These are phyloP conservation scores for Gynandropsis gynandra DNA, from an alignment of 345 rosid species.

Conservation along the genomic window DNA sequence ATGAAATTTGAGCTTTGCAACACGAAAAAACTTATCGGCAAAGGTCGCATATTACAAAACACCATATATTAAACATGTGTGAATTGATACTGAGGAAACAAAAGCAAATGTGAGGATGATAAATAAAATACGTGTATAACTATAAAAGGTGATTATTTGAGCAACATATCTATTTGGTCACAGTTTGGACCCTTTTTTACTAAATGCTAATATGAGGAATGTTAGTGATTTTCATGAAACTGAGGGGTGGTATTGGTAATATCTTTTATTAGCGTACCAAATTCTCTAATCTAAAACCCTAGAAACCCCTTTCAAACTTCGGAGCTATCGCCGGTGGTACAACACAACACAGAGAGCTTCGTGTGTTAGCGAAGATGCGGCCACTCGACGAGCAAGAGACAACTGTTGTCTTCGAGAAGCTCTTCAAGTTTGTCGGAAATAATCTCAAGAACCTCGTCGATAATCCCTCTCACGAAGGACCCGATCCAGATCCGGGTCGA, in stretches of 20 bases:
- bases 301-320: conserved; percentile 6
- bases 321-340: too few relatives aligned
- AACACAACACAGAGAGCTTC: conserved; percentile 10
- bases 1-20: too few relatives aligned
- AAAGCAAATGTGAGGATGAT: too few relatives aligned
- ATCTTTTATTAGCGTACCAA: conserved; percentile 4
- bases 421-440: conserved; percentile 73
- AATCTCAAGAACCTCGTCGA: conserved; percentile 89
- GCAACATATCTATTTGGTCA: too few relatives aligned
- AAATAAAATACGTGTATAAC: too few relatives aligned
- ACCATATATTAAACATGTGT: too few relatives aligned
- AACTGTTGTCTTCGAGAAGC: conserved; percentile 75
- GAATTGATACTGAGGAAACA: too few relatives aligned
- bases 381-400: conserved; percentile 87
- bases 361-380: conserved; percentile 37
- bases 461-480: conserved; percentile 80
- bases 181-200: too few relatives aligned
- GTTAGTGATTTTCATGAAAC: background rate
- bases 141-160: too few relatives aligned
- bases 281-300: conserved; percentile 24
- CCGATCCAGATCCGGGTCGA: conserved; percentile 58
- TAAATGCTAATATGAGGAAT: background rate
- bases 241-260: background rate
- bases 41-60: too few relatives aligned
- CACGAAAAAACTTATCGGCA: too few relatives aligned